Percentiles rank a stretch among this genome's conserved stretches.
phyloP scores from a whole-genome alignment of 805 yeast genomes.

The Kodamaea laetipori region DNA sequence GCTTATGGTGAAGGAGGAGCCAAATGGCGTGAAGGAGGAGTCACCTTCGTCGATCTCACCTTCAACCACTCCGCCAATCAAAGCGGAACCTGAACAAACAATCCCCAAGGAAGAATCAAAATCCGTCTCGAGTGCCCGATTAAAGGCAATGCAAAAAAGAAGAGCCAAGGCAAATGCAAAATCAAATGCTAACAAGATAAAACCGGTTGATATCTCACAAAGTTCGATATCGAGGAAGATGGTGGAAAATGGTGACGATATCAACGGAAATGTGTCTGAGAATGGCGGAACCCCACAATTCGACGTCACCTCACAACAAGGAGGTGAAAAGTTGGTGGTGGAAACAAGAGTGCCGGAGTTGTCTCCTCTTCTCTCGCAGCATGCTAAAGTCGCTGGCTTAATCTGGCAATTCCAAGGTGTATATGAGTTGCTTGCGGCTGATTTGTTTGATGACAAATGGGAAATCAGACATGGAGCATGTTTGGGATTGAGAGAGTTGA shows the following conservation, averaged over 20 bases:
- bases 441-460: constrained; percentile 85
- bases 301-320: constrained; percentile 76
- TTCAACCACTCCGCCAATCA: constrained; percentile 21
- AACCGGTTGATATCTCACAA: constrained; percentile 69
- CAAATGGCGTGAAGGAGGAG: constrained; percentile 14
- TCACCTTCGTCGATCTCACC: constrained; percentile 20
- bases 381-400: constrained; percentile 67
- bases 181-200: constrained; percentile 43
- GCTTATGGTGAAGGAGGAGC: constrained; percentile 27
- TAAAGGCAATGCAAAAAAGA: constrained; percentile 93
- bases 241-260: constrained; percentile 43
- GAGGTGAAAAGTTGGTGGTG: constrained; percentile 79
- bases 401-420: constrained; percentile 96
- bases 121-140: constrained; percentile 63
- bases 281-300: constrained; percentile 36
- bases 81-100: constrained; percentile 13
- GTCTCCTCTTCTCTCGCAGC: constrained; percentile 69
- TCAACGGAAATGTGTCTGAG: constrained; percentile 13
- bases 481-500: constrained; percentile 84
- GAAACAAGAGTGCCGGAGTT: constrained; percentile 71
- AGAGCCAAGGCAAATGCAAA: constrained; percentile 75
- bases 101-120: constrained; percentile 12
- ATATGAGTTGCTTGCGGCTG: constrained; percentile 76
- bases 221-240: constrained; percentile 64
- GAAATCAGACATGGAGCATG: constrained; percentile 96